A percentile compares a stretch with the other conserved stretches of the same genome.
Conservation (phyloP, 805 yeast species). For the Millerago galiae region DNA sequence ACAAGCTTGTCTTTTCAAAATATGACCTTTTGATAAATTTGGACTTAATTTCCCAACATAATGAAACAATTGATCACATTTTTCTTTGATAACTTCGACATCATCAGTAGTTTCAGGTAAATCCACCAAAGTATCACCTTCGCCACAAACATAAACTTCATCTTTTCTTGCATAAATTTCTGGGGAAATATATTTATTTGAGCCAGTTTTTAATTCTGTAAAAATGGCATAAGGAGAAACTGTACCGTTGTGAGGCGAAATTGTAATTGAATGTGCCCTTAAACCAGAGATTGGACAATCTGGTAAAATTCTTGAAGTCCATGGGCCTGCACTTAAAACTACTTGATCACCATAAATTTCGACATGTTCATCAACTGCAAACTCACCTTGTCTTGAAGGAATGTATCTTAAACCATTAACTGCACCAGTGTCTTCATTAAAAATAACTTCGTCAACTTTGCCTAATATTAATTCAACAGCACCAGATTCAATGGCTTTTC, state of each 20-base stretch:
- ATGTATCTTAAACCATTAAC: slow-evolving; percentile 68
- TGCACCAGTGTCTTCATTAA: slow-evolving; percentile 54
- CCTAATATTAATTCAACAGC: slow-evolving; percentile 83
- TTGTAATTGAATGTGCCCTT: slow-evolving; percentile 91
- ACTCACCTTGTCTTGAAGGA: slow-evolving; percentile 26
- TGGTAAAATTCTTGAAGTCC: slow-evolving; percentile 89
- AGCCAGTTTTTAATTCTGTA: slow-evolving; percentile 78
- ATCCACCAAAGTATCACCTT: slow-evolving; percentile 85
- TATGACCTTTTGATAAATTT: slow-evolving; percentile 63
- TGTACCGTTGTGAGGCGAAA: slow-evolving; percentile 67
- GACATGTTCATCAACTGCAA: slow-evolving; percentile 28
- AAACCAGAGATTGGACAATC: slow-evolving; percentile 93
- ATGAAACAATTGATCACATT: slow-evolving; percentile 81
- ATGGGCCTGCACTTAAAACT: slow-evolving; percentile 89
- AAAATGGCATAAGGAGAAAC: slow-evolving; percentile 94
- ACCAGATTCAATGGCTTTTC: slow-evolving; percentile 75
- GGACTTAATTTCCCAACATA: slow-evolving; percentile 74
- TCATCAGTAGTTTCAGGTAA: slow-evolving; percentile 93
- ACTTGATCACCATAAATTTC: slow-evolving; percentile 65
- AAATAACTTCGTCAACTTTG: slow-evolving; percentile 64
- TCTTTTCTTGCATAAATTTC: slow-evolving; percentile 93
- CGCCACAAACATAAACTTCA: slow-evolving; percentile 96
- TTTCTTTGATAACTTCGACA: slow-evolving; percentile 78
- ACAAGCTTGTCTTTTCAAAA: slow-evolving; percentile 86
- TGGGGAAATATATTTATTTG: slow-evolving; percentile 71